phyloP scores from a whole-genome alignment of 192 early-diverging fungal species.

The Dissophora globulifera region DNA sequence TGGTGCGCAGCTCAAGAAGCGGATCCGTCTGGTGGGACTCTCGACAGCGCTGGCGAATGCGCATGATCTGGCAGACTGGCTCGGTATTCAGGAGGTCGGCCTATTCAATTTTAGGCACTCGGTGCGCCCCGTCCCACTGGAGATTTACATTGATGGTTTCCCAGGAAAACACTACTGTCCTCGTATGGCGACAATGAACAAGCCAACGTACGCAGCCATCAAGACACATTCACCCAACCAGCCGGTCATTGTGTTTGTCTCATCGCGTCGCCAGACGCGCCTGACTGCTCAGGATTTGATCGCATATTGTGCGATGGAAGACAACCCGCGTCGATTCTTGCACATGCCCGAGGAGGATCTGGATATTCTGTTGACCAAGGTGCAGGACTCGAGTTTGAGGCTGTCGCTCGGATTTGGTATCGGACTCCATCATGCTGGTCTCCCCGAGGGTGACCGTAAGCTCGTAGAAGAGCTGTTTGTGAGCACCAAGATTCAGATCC shows the following conservation, averaged over 20 bases:
- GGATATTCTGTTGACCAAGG: constrained; percentile 73
- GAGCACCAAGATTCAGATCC: constrained; percentile 94
- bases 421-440: constrained; percentile 96
- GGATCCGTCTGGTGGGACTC: constrained; percentile 93
- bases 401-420: constrained; percentile 93
- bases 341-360: constrained; percentile 86
- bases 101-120: constrained; percentile 98
- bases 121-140: constrained; percentile 96
- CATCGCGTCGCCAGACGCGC: constrained; percentile 95
- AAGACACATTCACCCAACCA: constrained; percentile 92
- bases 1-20: constrained; percentile 74
- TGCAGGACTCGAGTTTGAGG: constrained; percentile 84
- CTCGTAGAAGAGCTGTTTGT: constrained; percentile 95
- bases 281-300: constrained; percentile 98
- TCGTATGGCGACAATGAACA: constrained; percentile 99
- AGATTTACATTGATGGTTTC: constrained; percentile 98
- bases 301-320: constrained; percentile 90
- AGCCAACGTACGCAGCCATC: constrained; percentile 95
- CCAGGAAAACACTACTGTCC: constrained; percentile 98
- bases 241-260: constrained; percentile 98
- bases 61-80: constrained; percentile 95
- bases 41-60: constrained; percentile 98
- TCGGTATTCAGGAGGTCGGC: constrained; percentile 86
- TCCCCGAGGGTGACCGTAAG: constrained; percentile 87
- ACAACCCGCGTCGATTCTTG: constrained; percentile 90